Evolutionary conservation across 2,329 filamentous ascomycete species (phyloP).

Genomic region (Arthroderma sp.): DNA sequence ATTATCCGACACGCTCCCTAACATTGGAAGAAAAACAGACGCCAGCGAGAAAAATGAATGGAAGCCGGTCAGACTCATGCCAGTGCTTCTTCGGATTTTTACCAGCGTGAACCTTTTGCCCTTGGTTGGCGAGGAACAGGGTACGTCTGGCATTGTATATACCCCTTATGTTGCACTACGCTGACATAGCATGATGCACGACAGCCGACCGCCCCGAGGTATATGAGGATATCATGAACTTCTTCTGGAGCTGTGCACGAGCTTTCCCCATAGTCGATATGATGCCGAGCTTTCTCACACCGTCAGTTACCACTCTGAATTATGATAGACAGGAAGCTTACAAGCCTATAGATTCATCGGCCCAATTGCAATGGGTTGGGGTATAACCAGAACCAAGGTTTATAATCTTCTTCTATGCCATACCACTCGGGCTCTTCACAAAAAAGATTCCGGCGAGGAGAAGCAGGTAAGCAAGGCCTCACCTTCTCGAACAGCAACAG

Average conservation of each 20-base stretch:
- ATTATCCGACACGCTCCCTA: background rate
- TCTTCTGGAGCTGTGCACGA: background rate
- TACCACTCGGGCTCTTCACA: background rate
- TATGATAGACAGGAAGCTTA: background rate
- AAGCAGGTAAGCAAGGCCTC: background rate
- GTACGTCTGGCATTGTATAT: background rate
- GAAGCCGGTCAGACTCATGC: background rate
- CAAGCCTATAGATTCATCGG: background rate
- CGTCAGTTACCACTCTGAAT: background rate
- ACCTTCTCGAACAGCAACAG: background rate
- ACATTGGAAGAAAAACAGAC: background rate
- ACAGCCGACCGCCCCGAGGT: background rate
- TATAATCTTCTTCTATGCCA: background rate
- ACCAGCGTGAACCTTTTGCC: slow-evolving; percentile 1
- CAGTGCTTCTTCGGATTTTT: background rate
- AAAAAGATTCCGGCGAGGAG: background rate
- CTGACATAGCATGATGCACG: background rate
- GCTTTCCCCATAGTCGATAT: background rate
- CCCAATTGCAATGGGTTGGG: background rate
- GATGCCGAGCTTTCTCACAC: background rate
- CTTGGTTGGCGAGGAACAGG: background rate
- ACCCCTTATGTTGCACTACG: background rate
- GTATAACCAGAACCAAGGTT: background rate
- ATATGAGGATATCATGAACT: background rate
- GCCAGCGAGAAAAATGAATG: background rate